Base-by-base conservation (phyloP, 106 monocot genomes). In the Dendrobium chrysotoxum region DNA sequence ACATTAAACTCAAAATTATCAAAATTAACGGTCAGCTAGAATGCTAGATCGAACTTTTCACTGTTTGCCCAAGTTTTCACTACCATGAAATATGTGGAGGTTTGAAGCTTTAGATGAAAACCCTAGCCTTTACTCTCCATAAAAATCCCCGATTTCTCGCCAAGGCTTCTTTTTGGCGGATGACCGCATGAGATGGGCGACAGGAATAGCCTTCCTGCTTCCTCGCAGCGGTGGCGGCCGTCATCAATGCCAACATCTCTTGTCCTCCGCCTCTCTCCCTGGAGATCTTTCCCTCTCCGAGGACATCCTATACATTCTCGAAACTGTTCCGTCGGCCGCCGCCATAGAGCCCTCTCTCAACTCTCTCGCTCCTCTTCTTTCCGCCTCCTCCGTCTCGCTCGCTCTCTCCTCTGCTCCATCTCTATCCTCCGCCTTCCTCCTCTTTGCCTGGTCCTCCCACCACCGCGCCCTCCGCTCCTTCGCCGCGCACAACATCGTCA, bases 371-470 rank as follows among this genome's bases (percentile, higher is more conserved):
- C 88, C 93, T 39, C 28, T 45, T 55, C 77, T 90, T 70, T 80
- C 89, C 79, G 81, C 90, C 28, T 40, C 87, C 30, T 39, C 84
- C 79, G 83, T 87, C 81, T 89, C 89, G 80, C 75, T 54, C 53
- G 72, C 66, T 70, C 17, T 76, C 54, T 39, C 81, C 50, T 21
- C 79, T 73, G 71, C 77, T 77, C 58, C 79, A 26, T 31, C 83
- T 71, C 28, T 75, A 47, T 58, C 47, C 50, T 28, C 84, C 40
- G 75, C 88, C 45, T 84, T 89, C 81, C 90, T 85, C 82, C 82
- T 92, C 84, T 95, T 88, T 88, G 65, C 83, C 82, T 94, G 91
- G 91, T 65, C 80, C 64, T 83, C 88, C 54, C 45, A 40, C 41
- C 78, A 66, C 50, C 54, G 57, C 40, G 78, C 25, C 58, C 88